Evolutionary conservation across 1,284 basidiomycete genomes (phyloP).

Genomic region (Puccinia hordei): DNA sequence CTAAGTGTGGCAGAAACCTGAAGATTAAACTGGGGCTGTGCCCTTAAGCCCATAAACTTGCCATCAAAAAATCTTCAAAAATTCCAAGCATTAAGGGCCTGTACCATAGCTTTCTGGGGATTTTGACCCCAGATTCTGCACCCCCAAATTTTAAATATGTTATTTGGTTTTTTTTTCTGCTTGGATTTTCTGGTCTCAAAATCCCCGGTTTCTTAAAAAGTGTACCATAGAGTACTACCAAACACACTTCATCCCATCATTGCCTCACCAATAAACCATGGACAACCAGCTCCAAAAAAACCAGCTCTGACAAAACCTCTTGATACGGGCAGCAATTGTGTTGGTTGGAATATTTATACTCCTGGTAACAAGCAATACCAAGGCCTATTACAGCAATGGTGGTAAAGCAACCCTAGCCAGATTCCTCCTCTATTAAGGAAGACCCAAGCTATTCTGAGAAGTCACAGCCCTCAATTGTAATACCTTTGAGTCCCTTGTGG

Average conservation of each 20-base stretch:
- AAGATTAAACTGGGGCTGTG: too few species aligned
- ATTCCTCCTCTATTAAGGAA: background rate
- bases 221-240: background rate
- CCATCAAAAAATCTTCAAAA: too few species aligned
- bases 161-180: background rate
- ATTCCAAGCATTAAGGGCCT: too few species aligned
- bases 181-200: background rate
- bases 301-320: too few species aligned
- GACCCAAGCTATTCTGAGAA: background rate
- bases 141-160: background rate
- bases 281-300: too few species aligned
- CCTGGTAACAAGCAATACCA: background rate
- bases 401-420: background rate
- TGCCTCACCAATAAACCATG: too few species aligned
- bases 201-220: background rate
- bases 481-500: background rate
- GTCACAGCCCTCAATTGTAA: background rate
- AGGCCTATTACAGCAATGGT: background rate
- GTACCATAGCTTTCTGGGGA: conserved; percentile 20
- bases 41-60: too few species aligned
- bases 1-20: too few species aligned
- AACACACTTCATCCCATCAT: too few species aligned
- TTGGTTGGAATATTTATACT: background rate
- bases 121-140: background rate
- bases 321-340: too few species aligned